Conservation (phyloP, 2,329 filamentous ascomycete species). For the Aspergillus phoenicis region DNA sequence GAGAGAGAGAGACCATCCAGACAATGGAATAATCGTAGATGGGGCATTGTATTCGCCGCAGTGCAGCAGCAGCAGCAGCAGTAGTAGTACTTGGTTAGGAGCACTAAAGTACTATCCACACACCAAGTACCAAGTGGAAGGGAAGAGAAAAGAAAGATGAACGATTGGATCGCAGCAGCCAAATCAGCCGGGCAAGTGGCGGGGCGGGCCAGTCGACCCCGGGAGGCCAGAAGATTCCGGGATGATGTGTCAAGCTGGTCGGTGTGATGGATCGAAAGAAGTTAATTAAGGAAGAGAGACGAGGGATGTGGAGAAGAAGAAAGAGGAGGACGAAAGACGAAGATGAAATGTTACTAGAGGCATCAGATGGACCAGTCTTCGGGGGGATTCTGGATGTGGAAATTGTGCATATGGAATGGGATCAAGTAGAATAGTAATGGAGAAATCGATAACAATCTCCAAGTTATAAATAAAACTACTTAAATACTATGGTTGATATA, state of each 20-base stretch:
- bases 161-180: background rate
- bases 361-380: background rate
- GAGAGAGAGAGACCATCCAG: no score
- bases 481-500: background rate
- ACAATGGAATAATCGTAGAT: no score
- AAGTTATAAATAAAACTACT: no score
- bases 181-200: background rate
- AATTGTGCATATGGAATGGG: no score
- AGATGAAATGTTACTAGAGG: background rate
- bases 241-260: conserved; percentile 15
- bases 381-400: background rate
- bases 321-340: conserved; percentile 6
- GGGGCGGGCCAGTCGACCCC: background rate
- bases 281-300: background rate
- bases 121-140: background rate
- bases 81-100: background rate
- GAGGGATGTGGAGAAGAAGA: background rate
- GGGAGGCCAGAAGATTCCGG: background rate
- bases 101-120: background rate
- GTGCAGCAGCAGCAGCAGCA: no score
- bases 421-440: no score
- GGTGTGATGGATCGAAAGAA: conserved; percentile 6
- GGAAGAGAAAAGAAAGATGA: background rate
- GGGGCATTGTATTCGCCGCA: no score
- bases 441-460: no score